These are phyloP conservation scores for Solanum virginianum DNA, from an alignment of 257 asterid genomes.

Conservation along the genomic window DNA sequence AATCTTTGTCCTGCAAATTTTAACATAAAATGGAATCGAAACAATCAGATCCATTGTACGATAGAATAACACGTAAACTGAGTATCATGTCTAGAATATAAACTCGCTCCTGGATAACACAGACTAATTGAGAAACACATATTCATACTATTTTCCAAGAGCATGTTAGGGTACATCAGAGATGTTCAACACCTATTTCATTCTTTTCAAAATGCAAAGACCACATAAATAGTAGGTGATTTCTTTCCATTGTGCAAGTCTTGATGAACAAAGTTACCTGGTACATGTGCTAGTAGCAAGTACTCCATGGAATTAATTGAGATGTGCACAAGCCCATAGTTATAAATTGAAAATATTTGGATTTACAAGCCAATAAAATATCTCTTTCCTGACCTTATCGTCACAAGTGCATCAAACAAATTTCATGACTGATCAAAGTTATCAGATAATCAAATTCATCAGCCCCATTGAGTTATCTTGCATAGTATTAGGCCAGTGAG, in stretches of 20 bases:
- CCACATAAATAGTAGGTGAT: not conserved
- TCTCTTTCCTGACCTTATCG: not conserved
- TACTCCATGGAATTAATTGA: not conserved
- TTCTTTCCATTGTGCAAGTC: not conserved
- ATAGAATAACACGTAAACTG: not conserved
- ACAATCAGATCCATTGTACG: not conserved
- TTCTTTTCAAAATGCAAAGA: not conserved
- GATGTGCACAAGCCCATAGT: not conserved
- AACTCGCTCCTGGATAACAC: not conserved
- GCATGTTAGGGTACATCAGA: not conserved
- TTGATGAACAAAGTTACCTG: not conserved
- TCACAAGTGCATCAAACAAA: not conserved
- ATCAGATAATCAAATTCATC: not conserved
- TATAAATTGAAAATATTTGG: not conserved
- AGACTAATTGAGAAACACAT: not conserved
- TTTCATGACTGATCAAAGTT: not conserved
- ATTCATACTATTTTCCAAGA: not conserved
- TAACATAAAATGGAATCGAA: not conserved
- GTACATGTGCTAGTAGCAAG: not conserved
- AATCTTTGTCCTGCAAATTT: conserved; percentile 82
- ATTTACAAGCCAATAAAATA: not conserved
- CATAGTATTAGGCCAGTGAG: not conserved
- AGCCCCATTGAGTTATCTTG: not conserved
- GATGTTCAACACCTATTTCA: not conserved
- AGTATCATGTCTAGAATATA: not conserved